Percentiles rank a stretch among this genome's conserved stretches.
These are phyloP conservation scores for Xylaria sp. DNA, from an alignment of 495 filamentous ascomycete species.

Conservation along the genomic window DNA sequence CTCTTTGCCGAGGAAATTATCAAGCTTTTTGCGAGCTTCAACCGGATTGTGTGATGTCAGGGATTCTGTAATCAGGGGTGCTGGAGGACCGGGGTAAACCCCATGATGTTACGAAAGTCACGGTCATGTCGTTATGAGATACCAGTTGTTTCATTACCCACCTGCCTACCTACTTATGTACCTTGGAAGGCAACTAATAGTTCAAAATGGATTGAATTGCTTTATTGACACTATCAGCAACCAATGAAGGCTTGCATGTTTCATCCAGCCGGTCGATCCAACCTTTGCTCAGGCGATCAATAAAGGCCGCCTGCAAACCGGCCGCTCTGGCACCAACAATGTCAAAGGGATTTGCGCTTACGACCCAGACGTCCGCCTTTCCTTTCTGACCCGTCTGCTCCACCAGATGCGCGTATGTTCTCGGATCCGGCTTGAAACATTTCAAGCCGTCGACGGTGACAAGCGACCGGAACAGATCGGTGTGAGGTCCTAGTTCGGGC, in stretches of 20 bases:
- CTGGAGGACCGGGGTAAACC: not conserved
- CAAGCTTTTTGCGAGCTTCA: conserved; percentile 49
- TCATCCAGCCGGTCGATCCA: conserved; percentile 59
- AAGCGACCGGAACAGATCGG: conserved; percentile 59
- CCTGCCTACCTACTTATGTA: not conserved
- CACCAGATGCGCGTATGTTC: conserved; percentile 67
- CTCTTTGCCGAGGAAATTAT: conserved; percentile 55
- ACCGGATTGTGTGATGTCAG: conserved; percentile 32
- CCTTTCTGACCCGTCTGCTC: conserved; percentile 55
- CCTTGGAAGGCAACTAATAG: conserved; percentile 23
- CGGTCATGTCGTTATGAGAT: conserved; percentile 19
- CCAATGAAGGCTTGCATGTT: conserved; percentile 46
- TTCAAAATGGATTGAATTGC: conserved; percentile 51
- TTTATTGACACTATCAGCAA: conserved; percentile 58
- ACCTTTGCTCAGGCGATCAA: conserved; percentile 63
- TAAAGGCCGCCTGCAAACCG: conserved; percentile 71
- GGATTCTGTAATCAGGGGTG: not conserved
- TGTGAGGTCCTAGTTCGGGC: conserved; percentile 56
- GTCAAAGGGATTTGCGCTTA: conserved; percentile 84
- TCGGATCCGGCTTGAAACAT: conserved; percentile 74
- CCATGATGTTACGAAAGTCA: conserved; percentile 24
- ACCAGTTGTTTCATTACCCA: conserved; percentile 24
- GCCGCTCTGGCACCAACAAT: conserved; percentile 62
- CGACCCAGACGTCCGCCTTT: conserved; percentile 69
- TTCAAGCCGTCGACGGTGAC: conserved; percentile 67